Conservation (phyloP, 805 yeast species). For the Starmera amethionina region DNA sequence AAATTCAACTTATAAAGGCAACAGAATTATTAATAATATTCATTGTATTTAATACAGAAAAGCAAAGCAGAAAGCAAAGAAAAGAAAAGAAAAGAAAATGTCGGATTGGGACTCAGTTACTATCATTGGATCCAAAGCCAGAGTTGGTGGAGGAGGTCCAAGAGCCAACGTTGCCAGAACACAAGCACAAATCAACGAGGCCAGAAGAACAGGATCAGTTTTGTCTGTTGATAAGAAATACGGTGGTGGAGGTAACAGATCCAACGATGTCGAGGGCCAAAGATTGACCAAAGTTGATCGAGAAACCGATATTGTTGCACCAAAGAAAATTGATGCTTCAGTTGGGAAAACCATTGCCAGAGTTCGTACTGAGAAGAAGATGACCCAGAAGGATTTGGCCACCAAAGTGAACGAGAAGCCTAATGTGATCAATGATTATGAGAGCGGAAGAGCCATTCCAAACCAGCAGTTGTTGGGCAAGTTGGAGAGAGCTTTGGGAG, state of each 20-base stretch:
- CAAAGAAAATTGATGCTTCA: constrained; percentile 71
- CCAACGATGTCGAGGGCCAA: constrained; percentile 83
- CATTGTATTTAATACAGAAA: no score
- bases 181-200: constrained; percentile 75
- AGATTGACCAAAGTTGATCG: constrained; percentile 89
- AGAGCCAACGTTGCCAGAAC: constrained; percentile 76
- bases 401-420: constrained; percentile 95
- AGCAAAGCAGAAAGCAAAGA: background rate
- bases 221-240: constrained; percentile 91
- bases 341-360: constrained; percentile 85
- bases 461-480: constrained; percentile 91
- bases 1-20: no score
- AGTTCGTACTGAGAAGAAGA: constrained; percentile 78
- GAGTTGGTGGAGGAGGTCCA: constrained; percentile 85
- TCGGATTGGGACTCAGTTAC: constrained; percentile 92
- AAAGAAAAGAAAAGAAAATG: constrained; percentile 16
- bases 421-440: constrained; percentile 89
- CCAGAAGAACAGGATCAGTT: constrained; percentile 86
- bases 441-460: constrained; percentile 93
- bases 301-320: constrained; percentile 86
- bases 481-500: constrained; percentile 88
- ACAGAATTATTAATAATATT: no score
- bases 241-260: constrained; percentile 47
- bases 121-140: constrained; percentile 79
- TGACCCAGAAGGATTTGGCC: constrained; percentile 95